phyloP scores from a whole-genome alignment of 495 filamentous ascomycete genomes.

The Annulohypoxylon nitens region DNA sequence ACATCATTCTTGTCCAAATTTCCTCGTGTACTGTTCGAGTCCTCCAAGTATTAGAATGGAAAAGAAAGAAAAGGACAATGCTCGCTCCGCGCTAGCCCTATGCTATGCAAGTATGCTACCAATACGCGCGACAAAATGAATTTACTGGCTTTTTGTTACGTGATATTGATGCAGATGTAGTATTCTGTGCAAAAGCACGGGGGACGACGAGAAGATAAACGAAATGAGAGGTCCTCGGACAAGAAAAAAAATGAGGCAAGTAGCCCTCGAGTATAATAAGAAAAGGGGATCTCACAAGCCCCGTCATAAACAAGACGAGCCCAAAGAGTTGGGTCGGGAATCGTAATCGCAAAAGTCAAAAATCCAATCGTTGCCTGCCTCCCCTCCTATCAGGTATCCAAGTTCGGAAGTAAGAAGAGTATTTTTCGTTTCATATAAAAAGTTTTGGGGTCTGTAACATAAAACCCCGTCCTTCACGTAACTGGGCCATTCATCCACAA shows the following conservation, averaged over 20 bases:
- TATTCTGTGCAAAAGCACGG: constrained; percentile 22
- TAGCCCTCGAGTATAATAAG: background rate
- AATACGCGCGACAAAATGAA: constrained; percentile 16
- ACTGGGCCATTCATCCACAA: constrained; percentile 18
- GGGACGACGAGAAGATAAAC: background rate
- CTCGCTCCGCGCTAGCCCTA: constrained; percentile 40
- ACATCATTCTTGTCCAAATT: constrained; percentile 19
- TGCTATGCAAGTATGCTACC: constrained; percentile 32
- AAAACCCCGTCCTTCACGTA: constrained; percentile 3
- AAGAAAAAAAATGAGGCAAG: background rate
- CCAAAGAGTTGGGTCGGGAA: background rate
- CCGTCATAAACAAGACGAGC: background rate
- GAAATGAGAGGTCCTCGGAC: constrained; percentile 1
- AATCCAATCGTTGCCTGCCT: constrained; percentile 30
- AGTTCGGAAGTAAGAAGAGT: constrained; percentile 12
- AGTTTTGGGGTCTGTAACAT: background rate
- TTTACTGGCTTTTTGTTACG: constrained; percentile 13
- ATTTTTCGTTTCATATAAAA: constrained; percentile 9
- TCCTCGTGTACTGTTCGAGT: constrained; percentile 5
- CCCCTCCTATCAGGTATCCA: constrained; percentile 26
- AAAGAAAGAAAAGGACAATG: constrained; percentile 14
- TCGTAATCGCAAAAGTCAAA: constrained; percentile 13
- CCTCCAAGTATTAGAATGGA: constrained; percentile 6
- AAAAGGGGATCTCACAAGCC: background rate
- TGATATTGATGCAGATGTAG: constrained; percentile 29